Conservation (phyloP, 768 basidiomycete genomes). For the Kwoniella sp. region DNA sequence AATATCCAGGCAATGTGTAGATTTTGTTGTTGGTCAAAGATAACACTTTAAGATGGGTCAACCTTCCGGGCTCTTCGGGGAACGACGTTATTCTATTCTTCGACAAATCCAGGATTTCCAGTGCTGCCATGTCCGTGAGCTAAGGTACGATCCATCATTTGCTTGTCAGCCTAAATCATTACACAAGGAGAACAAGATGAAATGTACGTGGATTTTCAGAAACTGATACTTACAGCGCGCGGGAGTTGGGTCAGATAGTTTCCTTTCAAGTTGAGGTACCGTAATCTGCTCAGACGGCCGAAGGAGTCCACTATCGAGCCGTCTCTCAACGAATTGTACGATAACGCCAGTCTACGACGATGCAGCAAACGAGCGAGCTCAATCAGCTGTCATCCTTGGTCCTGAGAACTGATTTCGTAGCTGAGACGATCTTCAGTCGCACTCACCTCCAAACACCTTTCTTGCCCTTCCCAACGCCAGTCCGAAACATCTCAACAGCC, state of each 20-base stretch:
- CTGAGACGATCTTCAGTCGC: too few relatives aligned
- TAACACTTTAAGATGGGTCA: constrained; percentile 81
- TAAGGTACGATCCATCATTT: too few relatives aligned
- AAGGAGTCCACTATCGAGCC: constrained; percentile 54
- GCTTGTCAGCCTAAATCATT: too few relatives aligned
- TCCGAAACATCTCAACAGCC: constrained; percentile 76
- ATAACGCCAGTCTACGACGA: constrained; percentile 72
- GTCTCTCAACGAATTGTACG: constrained; percentile 78
- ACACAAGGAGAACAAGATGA: too few relatives aligned
- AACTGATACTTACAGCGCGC: constrained; percentile 77
- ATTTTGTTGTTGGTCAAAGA: constrained; percentile 85
- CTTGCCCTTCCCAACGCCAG: constrained; percentile 61
- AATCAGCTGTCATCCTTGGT: neutral
- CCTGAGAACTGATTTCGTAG: neutral
- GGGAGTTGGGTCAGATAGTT: constrained; percentile 83
- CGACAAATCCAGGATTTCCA: constrained; percentile 93
- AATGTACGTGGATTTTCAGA: too few relatives aligned
- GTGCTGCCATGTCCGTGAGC: constrained; percentile 78
- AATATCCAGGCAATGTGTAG: constrained; percentile 72
- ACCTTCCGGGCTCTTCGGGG: constrained; percentile 75
- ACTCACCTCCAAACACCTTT: constrained; percentile 55
- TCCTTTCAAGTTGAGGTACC: constrained; percentile 57
- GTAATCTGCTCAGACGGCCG: constrained; percentile 41
- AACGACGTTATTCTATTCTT: constrained; percentile 83
- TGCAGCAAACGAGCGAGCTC: neutral